Percentiles rank a stretch among this genome's conserved stretches.
These are phyloP conservation scores for Pleomassaria siparia DNA, from an alignment of 2,329 filamentous ascomycete species.

Conservation along the genomic window DNA sequence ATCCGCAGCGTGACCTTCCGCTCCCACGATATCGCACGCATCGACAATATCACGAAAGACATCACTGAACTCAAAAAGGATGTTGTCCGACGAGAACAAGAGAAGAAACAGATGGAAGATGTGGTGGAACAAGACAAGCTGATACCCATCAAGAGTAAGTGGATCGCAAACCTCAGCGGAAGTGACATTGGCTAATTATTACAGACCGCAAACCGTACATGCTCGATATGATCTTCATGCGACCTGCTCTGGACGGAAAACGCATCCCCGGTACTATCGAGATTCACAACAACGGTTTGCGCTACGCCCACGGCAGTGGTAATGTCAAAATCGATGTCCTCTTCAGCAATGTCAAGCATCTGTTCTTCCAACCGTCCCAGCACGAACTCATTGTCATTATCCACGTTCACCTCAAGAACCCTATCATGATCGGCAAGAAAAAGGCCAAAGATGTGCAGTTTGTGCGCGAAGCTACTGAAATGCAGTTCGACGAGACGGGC, in stretches of 20 bases:
- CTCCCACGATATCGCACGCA: conserved; percentile 83
- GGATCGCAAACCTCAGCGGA: neutral
- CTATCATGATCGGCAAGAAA: conserved; percentile 97
- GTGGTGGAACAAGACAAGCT: conserved; percentile 99
- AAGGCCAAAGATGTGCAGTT: conserved; percentile 99
- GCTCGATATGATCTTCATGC: conserved; percentile 92
- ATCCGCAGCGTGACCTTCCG: conserved; percentile 93
- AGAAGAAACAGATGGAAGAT: conserved; percentile 99
- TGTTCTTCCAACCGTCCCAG: conserved; percentile 97
- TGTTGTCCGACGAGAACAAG: conserved; percentile 86
- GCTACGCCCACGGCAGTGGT: conserved; percentile 79
- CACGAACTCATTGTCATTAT: conserved; percentile 98
- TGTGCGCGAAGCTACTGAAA: conserved; percentile 95
- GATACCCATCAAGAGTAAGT: conserved; percentile 84
- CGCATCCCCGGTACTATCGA: conserved; percentile 94
- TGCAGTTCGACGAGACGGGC: conserved; percentile 97
- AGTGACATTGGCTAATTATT: conserved; percentile 12
- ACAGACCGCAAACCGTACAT: conserved; percentile 83
- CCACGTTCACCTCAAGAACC: conserved; percentile 95
- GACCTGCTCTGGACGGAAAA: conserved; percentile 94
- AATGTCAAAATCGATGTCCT: conserved; percentile 85
- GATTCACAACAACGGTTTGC: conserved; percentile 98
- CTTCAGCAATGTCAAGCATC: conserved; percentile 96
- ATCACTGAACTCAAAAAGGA: conserved; percentile 97
- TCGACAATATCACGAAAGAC: conserved; percentile 86